Evolutionary conservation across 257 asterid genomes (phyloP), one percentile per base, ranked within the genome.

Genomic region (Solanum tarapatanum): DNA sequence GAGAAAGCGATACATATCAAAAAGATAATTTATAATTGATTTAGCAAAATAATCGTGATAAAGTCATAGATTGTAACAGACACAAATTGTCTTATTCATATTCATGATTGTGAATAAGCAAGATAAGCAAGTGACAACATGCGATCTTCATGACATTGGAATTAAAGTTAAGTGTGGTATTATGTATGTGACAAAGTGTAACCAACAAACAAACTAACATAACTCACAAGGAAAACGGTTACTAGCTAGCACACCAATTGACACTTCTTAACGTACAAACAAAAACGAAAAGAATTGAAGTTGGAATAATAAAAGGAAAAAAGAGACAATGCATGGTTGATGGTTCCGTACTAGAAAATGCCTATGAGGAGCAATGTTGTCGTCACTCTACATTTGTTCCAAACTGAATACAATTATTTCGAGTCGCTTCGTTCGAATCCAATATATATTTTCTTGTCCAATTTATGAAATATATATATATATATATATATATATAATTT

Each of bases 221-320:
- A 28, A 82, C 0, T 82, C 43, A 82, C 85, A 82, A 48, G 6
- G 69, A 48, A 82, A 82, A 48, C 85, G 70, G 69, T 82, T 82
- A 48, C 30, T 45, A 48, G 68, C 19, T 26, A 48, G 19, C 64
- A 43, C 26, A 45, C 66, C 11, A 28, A 30, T 13, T 45, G 39
- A 1, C 85, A 28, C 43, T 48, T 82, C 69, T 82, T 82, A 28
- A 7, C 85, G 69, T 82, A 82, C 85, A 82, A 82, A 82, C 43
- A 45, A 24, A 80, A 43, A 45, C 17, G 0, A 26, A 41, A 79
- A 79, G 37, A 41, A 24, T 26, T 2, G 4, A 79, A 79, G 26
- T 79, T 79, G 0, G 26, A 79, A 45, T 79, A 14, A 45, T 80
- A 45, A 80, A 80, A 17, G 28, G 21, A 48, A 82, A 77, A 82